A percentile compares a stretch with the other conserved stretches of the same genome.
phyloP scores from a whole-genome alignment of 2,329 filamentous ascomycete genomes.

The Chaetomium globosum region DNA sequence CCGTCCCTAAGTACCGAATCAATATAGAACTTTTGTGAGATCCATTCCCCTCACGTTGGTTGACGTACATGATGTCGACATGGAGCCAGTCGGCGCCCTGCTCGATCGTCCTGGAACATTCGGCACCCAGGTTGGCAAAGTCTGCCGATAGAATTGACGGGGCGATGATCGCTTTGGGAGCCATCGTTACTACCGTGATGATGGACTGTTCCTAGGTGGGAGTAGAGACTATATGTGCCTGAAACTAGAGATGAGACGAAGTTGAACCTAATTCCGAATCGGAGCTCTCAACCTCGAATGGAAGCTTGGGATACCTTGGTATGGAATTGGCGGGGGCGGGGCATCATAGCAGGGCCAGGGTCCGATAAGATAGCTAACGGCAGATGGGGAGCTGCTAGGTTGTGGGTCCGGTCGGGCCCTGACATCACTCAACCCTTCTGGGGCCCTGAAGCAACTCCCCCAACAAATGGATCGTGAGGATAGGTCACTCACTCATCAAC shows the following conservation, averaged over 20 bases:
- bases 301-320: constrained; percentile 2
- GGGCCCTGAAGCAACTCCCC: constrained; percentile 1
- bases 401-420: constrained; percentile 14
- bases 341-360: constrained; percentile 20
- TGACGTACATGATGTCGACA: constrained; percentile 78
- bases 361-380: neutral
- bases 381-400: neutral
- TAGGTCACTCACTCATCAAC: neutral
- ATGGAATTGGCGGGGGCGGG: constrained; percentile 31
- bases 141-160: constrained; percentile 98
- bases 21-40: neutral
- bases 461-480: constrained; percentile 23
- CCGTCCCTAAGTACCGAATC: constrained; percentile 71
- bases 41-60: neutral
- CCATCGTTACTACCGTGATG: constrained; percentile 59
- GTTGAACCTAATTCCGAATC: constrained; percentile 2
- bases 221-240: neutral
- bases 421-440: constrained; percentile 29
- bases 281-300: neutral
- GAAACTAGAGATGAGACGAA: constrained; percentile 10
- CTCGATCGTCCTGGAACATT: constrained; percentile 82
- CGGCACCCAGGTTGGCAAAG: constrained; percentile 84
- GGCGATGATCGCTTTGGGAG: constrained; percentile 89
- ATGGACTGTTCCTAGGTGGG: neutral
- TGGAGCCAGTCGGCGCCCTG: constrained; percentile 91